Base-by-base conservation (phyloP, 1,139 yeast genomes). In the Blastobotrys capitulatus region DNA sequence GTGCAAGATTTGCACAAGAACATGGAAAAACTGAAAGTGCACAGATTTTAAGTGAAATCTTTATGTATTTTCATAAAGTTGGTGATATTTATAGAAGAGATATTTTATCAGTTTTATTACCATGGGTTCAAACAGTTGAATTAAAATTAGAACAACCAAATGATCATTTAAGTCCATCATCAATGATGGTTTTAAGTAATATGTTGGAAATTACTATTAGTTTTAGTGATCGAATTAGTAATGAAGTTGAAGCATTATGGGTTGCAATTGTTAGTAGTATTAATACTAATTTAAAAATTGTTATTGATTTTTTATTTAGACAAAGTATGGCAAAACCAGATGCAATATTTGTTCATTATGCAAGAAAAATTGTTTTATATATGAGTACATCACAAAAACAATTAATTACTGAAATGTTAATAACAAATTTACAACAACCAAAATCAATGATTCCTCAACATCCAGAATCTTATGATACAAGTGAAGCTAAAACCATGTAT, bases 211-310 rank as follows among this genome's bases (percentile, higher is more conserved):
- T 92, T 41, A 87, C 97, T 0, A 81, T 88, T 40, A 80, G 80
- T 50, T 86, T 83, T 58, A 80, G 90, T 48, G 82, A 83, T 41
- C 73, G 75, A 15, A 80, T 87, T 58, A 86, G 87, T 44, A 84
- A 84, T 59, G 97, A 89, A 59, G 87, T 92, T 9, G 97, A 90
- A 63, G 95, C 95, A 0, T 68, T 92, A 36, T 94, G 99, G 99
- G 88, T 86, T 3, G 94, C 97, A 0, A 72, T 92, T 36, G 96
- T 95, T 1, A 80, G 80, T 48, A 84, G 83, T 4, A 72, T 74
- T n/a, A 75, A 81, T 10, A 76, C 74, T 10, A 90, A 92, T 60
- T 83, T 84, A 35, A 82, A 82, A 50, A 80, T 79, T 8, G 85
- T 89, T 18, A 68, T 87, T 59, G 86, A 83, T 43, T 92, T 80